Evolutionary conservation across 1,139 yeast genomes (phyloP).

Genomic region (Blastobotrys petasosporus): DNA sequence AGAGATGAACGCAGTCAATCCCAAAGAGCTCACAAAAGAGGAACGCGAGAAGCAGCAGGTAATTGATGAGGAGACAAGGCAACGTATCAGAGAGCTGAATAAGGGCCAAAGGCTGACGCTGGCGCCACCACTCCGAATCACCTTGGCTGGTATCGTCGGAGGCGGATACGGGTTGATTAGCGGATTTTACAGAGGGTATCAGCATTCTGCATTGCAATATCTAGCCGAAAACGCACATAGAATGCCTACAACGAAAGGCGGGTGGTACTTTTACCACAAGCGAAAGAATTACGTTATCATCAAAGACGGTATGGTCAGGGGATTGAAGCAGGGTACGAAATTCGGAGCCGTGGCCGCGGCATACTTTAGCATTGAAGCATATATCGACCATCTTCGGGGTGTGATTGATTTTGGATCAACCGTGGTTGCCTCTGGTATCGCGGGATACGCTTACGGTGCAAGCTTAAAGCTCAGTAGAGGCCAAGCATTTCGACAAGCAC

Average conservation of each 20-base stretch:
- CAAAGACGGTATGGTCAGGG: conserved; percentile 46
- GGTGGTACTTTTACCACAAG: conserved; percentile 87
- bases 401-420: conserved; percentile 59
- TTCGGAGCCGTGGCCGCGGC: conserved; percentile 44
- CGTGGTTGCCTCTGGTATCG: conserved; percentile 45
- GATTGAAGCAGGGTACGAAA: conserved; percentile 42
- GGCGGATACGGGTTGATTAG: conserved; percentile 53
- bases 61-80: conserved; percentile 5
- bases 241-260: conserved; percentile 70
- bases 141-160: conserved; percentile 31
- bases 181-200: conserved; percentile 62
- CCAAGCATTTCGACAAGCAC: conserved; percentile 45
- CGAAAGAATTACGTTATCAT: conserved; percentile 74
- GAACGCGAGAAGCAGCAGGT: neutral
- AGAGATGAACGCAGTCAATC: conserved; percentile 4
- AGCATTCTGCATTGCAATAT: conserved; percentile 51
- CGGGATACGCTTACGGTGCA: conserved; percentile 50
- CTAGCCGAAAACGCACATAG: conserved; percentile 81
- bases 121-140: conserved; percentile 37
- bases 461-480: conserved; percentile 39
- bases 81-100: conserved; percentile 10
- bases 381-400: conserved; percentile 50
- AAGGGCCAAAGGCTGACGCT: conserved; percentile 35
- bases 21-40: neutral
- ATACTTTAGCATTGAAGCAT: conserved; percentile 58